These are phyloP conservation scores for Boletus edulis DNA, from an alignment of 768 basidiomycete genomes.

Conservation along the genomic window DNA sequence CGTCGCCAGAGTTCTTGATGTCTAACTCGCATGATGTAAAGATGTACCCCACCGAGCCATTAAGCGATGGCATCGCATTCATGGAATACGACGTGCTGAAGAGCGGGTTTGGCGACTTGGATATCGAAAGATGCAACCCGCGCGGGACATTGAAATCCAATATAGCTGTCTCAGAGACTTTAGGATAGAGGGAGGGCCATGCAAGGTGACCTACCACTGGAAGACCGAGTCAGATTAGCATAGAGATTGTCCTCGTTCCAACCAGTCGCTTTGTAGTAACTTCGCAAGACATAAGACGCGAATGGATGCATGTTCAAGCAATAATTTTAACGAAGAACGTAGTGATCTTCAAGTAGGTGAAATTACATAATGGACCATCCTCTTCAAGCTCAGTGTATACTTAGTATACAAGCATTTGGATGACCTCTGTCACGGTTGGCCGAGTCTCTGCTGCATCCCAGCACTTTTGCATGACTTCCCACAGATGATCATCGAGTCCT, in stretches of 20 bases:
- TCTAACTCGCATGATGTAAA: slow-evolving; percentile 86
- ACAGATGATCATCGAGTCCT: slow-evolving; percentile 46
- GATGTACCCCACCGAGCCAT: slow-evolving; percentile 91
- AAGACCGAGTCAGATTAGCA: slow-evolving; percentile 84
- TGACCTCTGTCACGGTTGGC: slow-evolving; percentile 41
- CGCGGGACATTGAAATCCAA: slow-evolving; percentile 88
- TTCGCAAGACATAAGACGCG: slow-evolving; percentile 82
- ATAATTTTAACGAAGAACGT: not conserved
- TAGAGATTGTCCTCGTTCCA: slow-evolving; percentile 98
- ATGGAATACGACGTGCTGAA: slow-evolving; percentile 92
- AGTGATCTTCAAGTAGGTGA: not conserved
- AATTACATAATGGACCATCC: slow-evolving; percentile 22
- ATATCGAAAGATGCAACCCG: slow-evolving; percentile 76
- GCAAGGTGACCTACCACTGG: slow-evolving; percentile 59
- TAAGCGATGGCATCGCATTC: slow-evolving; percentile 89
- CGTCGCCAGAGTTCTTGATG: slow-evolving; percentile 63
- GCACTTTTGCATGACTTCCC: slow-evolving; percentile 42
- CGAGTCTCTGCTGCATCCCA: slow-evolving; percentile 41
- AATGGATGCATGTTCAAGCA: slow-evolving; percentile 72
- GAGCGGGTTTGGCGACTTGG: slow-evolving; percentile 83
- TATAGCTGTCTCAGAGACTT: slow-evolving; percentile 52
- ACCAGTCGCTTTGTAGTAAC: slow-evolving; percentile 88
- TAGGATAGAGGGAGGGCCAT: slow-evolving; percentile 2
- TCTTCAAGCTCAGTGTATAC: too few species aligned
- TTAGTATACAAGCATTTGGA: slow-evolving; percentile 8